These are phyloP conservation scores for Candida gorgasii DNA, from an alignment of 805 yeast genomes.

Conservation along the genomic window DNA sequence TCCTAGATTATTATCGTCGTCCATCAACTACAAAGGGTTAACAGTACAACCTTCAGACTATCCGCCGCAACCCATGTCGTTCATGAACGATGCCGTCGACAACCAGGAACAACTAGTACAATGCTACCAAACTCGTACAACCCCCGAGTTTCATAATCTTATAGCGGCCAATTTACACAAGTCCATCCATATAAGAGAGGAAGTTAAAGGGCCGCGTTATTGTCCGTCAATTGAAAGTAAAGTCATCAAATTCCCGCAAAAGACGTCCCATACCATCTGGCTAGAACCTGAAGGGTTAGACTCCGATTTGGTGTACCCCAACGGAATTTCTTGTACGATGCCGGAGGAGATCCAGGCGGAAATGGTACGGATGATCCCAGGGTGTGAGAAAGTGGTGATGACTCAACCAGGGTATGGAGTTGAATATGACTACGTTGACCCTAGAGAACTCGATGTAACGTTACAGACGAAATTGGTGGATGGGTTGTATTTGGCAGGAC, in stretches of 20 bases:
- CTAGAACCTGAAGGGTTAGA: slow-evolving; percentile 94
- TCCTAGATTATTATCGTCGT: slow-evolving; percentile 72
- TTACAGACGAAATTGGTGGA: slow-evolving; percentile 77
- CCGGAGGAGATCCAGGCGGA: slow-evolving; percentile 87
- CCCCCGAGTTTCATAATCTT: slow-evolving; percentile 68
- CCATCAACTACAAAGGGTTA: slow-evolving; percentile 68
- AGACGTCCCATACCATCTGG: slow-evolving; percentile 82
- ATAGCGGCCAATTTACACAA: slow-evolving; percentile 70
- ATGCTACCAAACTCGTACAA: slow-evolving; percentile 81
- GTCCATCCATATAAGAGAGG: slow-evolving; percentile 88
- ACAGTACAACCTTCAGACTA: slow-evolving; percentile 75
- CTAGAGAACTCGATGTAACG: slow-evolving; percentile 76
- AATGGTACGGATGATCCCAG: slow-evolving; percentile 77
- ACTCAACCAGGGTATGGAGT: slow-evolving; percentile 98
- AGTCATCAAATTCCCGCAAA: slow-evolving; percentile 75
- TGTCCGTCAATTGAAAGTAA: slow-evolving; percentile 97
- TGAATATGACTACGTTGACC: slow-evolving; percentile 95
- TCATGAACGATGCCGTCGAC: slow-evolving; percentile 65
- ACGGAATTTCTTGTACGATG: slow-evolving; percentile 95
- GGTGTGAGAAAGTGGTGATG: slow-evolving; percentile 86
- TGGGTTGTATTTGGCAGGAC: slow-evolving; percentile 91
- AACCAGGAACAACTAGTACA: slow-evolving; percentile 57
- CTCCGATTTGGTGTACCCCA: slow-evolving; percentile 88
- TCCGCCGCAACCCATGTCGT: slow-evolving; percentile 91
- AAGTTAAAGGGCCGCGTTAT: slow-evolving; percentile 94